Evolutionary conservation across 768 basidiomycete species (phyloP).

Genomic region (Russula brevipes): DNA sequence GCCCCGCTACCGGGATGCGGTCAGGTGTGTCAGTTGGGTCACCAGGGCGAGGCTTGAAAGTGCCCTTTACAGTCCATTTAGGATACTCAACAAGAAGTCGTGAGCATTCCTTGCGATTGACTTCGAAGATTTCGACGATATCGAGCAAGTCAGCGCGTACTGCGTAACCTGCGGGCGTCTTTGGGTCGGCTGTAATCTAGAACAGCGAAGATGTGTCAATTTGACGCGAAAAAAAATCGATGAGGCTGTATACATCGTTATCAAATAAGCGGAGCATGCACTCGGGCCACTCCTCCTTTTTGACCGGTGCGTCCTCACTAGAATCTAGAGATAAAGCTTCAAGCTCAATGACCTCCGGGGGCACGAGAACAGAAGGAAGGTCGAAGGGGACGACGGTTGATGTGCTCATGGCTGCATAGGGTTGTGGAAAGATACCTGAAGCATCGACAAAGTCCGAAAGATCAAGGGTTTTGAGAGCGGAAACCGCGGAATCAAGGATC

Average conservation of each 20-base stretch:
- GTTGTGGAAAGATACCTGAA: conserved; percentile 55
- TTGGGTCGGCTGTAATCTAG: conserved; percentile 73
- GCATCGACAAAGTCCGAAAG: conserved; percentile 54
- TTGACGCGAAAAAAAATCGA: background rate
- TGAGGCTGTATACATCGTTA: conserved; percentile 39
- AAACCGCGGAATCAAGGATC: conserved; percentile 72
- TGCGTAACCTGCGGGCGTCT: conserved; percentile 71
- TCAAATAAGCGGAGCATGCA: conserved; percentile 66
- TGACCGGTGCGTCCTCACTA: conserved; percentile 65
- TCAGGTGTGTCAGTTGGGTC: conserved; percentile 44
- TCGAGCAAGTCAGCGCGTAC: conserved; percentile 72
- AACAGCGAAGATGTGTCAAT: conserved; percentile 3
- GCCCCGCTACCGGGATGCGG: conserved; percentile 45
- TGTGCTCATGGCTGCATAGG: conserved; percentile 50
- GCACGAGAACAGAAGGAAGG: conserved; percentile 75
- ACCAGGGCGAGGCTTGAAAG: conserved; percentile 76
- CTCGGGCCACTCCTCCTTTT: conserved; percentile 80
- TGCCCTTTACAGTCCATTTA: conserved; percentile 75
- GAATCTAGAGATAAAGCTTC: conserved; percentile 64
- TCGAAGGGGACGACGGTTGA: conserved; percentile 49
- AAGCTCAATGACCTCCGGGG: conserved; percentile 81
- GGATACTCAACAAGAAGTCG: conserved; percentile 80
- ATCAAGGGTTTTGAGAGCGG: conserved; percentile 57
- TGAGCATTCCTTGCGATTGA: conserved; percentile 94
- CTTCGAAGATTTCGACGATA: conserved; percentile 82